phyloP scores from a whole-genome alignment of 805 yeast genomes.

The Candida ulmi region DNA sequence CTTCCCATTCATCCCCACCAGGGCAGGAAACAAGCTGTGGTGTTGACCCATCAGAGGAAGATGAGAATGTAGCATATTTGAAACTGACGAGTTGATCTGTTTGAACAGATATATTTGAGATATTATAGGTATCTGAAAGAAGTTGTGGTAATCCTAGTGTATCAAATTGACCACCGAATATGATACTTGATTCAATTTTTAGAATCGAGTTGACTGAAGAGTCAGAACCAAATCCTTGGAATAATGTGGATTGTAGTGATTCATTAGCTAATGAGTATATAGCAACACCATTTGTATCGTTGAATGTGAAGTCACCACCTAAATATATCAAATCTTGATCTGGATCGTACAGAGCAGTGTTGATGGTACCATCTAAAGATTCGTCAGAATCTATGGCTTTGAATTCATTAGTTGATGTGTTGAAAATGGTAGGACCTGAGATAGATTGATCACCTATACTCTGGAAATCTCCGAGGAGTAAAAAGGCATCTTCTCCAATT shows the following conservation, averaged over 20 bases:
- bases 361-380: constrained; percentile 31
- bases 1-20: constrained; percentile 46
- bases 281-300: constrained; percentile 52
- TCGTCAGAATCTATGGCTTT: constrained; percentile 21
- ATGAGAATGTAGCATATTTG: constrained; percentile 46
- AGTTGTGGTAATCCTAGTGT: constrained; percentile 31
- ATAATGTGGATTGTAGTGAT: constrained; percentile 46
- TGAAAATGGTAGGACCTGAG: constrained; percentile 28
- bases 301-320: constrained; percentile 71
- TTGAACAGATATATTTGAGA: constrained; percentile 36
- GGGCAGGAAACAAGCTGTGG: constrained; percentile 45
- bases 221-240: constrained; percentile 67
- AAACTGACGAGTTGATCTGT: constrained; percentile 61
- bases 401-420: constrained; percentile 24
- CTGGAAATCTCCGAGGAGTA: constrained; percentile 24
- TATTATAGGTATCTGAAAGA: constrained; percentile 26
- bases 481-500: constrained; percentile 26
- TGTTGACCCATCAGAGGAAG: constrained; percentile 31
- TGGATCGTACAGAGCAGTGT: constrained; percentile 42
- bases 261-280: constrained; percentile 49
- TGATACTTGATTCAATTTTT: constrained; percentile 43
- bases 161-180: constrained; percentile 77
- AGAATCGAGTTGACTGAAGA: constrained; percentile 60
- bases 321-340: constrained; percentile 51
- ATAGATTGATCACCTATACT: constrained; percentile 18